Base-by-base conservation (phyloP, 164 flowering plant species). In the Magnolia changhungtana region DNA sequence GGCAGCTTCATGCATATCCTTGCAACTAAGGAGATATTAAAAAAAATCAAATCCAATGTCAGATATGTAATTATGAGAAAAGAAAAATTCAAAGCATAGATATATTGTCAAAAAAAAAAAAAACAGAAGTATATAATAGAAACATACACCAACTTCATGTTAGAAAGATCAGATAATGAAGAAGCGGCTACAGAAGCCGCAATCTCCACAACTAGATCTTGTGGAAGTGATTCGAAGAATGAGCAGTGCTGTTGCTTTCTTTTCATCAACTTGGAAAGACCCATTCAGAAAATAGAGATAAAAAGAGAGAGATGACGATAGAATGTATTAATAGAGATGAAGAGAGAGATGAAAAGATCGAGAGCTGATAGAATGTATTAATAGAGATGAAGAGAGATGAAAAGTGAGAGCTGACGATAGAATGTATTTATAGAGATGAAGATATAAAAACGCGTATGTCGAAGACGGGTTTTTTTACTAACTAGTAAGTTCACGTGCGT, bases 11-110 rank as follows among this genome's bases (percentile, higher is more conserved):
- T 16, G 24, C 1, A 67, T 67, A 24, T 50, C 21, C 51, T 67
- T 75, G 77, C 77, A 75, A 14, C 76, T 74, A 61, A 74, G 27
- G 20, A 73, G 20, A 72, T 20, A 20, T 16, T 9, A 72, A 11
- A 72, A 72, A 21, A 2, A 72, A 49, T 27, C 7, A 1, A 52
- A 72, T 50, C 5, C 31, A 49, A 16, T 8, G 19, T 27, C 29
- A 27, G 29, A 27, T 45, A 49, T 16, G 19, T 13, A 16, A 50
- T 9, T 21, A 27, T 10, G 29, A 7, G 24, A 24, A 8, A 14
- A 67, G 37, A 67, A 27, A 27, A 27, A 29, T 1, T 8, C 11
- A 67, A 7, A 67, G 3, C 13, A 67, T 8, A n/a, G 27, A 8
- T 16, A 14, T 1, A 11, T 24, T 24, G 27, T 24, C 1, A 23